These are phyloP conservation scores for Stenogyne calaminthoides DNA, from an alignment of 305 asterid genomes.

Conservation along the genomic window DNA sequence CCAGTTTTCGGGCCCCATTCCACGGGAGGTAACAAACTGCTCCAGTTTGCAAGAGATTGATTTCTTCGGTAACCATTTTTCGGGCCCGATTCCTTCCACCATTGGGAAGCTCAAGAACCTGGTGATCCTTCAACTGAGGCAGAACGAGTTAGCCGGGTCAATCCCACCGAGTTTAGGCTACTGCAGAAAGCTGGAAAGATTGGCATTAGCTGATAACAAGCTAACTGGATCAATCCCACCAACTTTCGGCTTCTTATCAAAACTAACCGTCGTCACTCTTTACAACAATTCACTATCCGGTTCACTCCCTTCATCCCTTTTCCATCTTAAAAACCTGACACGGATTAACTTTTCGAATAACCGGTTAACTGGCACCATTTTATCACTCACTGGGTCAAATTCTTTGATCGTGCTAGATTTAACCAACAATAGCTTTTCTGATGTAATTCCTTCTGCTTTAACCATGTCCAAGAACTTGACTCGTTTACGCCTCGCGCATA, in stretches of 20 bases:
- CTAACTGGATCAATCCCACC: conserved; percentile 76
- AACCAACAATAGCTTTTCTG: conserved; percentile 79
- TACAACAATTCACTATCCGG: conserved; percentile 91
- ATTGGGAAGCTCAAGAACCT: conserved; percentile 81
- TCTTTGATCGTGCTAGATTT: conserved; percentile 62
- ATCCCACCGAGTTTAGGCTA: conserved; percentile 81
- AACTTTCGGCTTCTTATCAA: conserved; percentile 64
- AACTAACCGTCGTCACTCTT: conserved; percentile 58
- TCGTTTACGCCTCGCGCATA: conserved; percentile 78
- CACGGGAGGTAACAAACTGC: conserved; percentile 74
- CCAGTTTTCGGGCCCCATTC: conserved; percentile 75
- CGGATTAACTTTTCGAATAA: conserved; percentile 75
- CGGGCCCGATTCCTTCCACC: conserved; percentile 69
- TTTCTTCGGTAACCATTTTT: conserved; percentile 74
- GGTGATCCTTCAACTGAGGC: conserved; percentile 62
- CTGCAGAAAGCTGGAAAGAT: conserved; percentile 72
- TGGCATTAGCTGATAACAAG: conserved; percentile 81
- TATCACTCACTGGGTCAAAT: conserved; percentile 56
- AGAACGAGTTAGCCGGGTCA: conserved; percentile 72
- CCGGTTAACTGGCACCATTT: conserved; percentile 58
- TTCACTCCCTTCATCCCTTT: conserved; percentile 62
- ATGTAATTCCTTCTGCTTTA: conserved; percentile 56
- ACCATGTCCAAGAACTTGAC: conserved; percentile 56
- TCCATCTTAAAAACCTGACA: conserved; percentile 66
- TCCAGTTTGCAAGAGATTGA: conserved; percentile 61